phyloP scores from a whole-genome alignment of 2,329 filamentous ascomycete genomes.

The Penicillium sp. region DNA sequence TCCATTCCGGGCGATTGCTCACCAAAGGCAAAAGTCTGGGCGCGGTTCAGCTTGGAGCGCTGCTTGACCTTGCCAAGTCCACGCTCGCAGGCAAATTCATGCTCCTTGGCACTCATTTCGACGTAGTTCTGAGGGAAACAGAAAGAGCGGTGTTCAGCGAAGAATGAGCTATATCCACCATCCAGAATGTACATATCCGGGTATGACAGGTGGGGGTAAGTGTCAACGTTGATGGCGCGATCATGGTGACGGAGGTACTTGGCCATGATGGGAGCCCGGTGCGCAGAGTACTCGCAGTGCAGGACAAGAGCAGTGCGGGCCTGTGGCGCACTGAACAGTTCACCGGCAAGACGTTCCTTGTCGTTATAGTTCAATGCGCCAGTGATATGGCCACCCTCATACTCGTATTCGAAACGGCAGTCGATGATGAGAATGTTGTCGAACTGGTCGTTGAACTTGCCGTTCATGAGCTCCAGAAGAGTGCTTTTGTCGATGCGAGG shows the following conservation, averaged over 20 bases:
- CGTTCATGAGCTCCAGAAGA: conserved; percentile 82
- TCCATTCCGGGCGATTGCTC: conserved; percentile 62
- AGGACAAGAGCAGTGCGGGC: conserved; percentile 81
- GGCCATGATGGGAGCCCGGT: conserved; percentile 94
- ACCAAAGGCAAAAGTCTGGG: conserved; percentile 94
- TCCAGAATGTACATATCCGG: conserved; percentile 97
- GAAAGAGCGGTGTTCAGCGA: conserved; percentile 69
- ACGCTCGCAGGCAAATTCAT: conserved; percentile 88
- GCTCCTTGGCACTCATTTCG: conserved; percentile 90
- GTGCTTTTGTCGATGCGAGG: conserved; percentile 82
- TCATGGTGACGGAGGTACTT: conserved; percentile 89
- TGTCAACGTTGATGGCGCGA: conserved; percentile 77
- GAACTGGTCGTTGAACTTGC: conserved; percentile 72
- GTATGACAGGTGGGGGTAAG: conserved; percentile 86
- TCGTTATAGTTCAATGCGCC: conserved; percentile 95
- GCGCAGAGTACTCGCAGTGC: conserved; percentile 97
- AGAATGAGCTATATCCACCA: conserved; percentile 94
- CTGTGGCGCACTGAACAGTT: conserved; percentile 70
- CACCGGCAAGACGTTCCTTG: conserved; percentile 77
- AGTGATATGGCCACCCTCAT: conserved; percentile 91
- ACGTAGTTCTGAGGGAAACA: conserved; percentile 96
- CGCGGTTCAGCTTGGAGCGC: conserved; percentile 77
- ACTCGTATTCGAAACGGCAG: conserved; percentile 98
- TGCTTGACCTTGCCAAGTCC: conserved; percentile 92
- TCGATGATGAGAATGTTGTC: conserved; percentile 86